Percentiles rank a stretch among this genome's conserved stretches.
Evolutionary conservation across 441 rosid species (phyloP).

Genomic region (Populus trichocarpa): DNA sequence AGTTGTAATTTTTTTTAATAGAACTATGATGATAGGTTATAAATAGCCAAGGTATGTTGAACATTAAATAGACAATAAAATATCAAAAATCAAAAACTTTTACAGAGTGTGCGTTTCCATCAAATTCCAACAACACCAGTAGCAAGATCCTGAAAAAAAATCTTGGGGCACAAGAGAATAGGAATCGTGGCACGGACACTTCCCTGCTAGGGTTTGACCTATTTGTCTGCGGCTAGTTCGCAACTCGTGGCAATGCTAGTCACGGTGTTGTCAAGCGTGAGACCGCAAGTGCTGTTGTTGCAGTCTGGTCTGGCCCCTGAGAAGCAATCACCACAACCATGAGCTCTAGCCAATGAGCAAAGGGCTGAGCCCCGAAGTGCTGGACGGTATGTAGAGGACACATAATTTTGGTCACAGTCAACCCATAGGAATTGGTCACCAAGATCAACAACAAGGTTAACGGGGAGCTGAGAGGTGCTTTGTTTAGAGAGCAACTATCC

Average conservation of each 20-base stretch:
- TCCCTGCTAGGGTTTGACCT: conserved; percentile 45
- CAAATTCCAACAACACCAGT: no score
- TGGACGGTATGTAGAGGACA: conserved; percentile 52
- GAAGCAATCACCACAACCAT: conserved; percentile 45
- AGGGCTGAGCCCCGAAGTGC: conserved; percentile 45
- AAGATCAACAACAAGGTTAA: conserved; percentile 48
- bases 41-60: no score
- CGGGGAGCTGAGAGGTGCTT: conserved; percentile 52
- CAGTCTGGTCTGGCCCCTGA: conserved; percentile 49
- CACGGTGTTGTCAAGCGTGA: conserved; percentile 37
- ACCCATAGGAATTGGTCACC: conserved; percentile 64
- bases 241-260: no score
- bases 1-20: no score
- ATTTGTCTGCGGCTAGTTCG: conserved; percentile 31
- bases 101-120: no score
- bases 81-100: no score
- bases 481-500: conserved; percentile 54
- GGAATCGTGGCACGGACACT: conserved; percentile 12
- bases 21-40: no score
- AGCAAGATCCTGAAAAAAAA: no score
- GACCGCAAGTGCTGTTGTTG: conserved; percentile 57
- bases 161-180: conserved; percentile 35
- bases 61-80: no score
- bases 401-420: conserved; percentile 50
- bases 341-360: conserved; percentile 42